Base-by-base conservation (phyloP, 2,329 filamentous ascomycete species). In the Gaeumannomyces sp. region DNA sequence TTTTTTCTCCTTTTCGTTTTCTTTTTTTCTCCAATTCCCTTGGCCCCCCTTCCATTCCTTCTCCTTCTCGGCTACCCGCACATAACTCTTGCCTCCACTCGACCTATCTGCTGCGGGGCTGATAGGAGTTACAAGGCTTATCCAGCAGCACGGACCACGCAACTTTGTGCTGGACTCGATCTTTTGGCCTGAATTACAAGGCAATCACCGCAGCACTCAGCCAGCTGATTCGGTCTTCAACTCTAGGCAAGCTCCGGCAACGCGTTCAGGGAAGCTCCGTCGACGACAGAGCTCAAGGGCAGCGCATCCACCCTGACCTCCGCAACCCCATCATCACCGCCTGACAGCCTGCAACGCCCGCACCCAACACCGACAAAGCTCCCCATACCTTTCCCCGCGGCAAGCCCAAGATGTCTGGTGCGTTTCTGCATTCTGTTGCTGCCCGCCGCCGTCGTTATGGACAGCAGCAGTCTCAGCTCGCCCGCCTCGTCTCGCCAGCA, bases 371-470 rank as follows among this genome's bases (percentile, higher is more conserved):
- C 29, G 57, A 59, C 27, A 19, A 16, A 59, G 29, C 27, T 53
- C 45, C n/a, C 16, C n/a, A n/a, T 53, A 53, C 19, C 14, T 25
- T 14, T 4, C 7, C 8, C 45, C 45, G 7, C 45, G 16, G 45
- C 45, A n/a, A 53, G 25, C 45, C 38, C 80, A 81, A 73, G 73
- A 85, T 85, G 83, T 84, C 82, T 77, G 81, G 83, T 82, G 72
- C 65, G 79, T 75, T 61, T 35, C 57, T 38, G 60, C 62, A n/a
- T 50, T 61, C 68, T 64, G 59, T 4, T 31, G 13, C 45, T 53
- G 45, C 45, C 45, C 45, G 45, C 45, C n/a, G 5, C 25, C 45
- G 10, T 10, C n/a, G 22, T 10, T 14, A 19, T 29, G 57, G 27
- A 19, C 38, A 53, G 22, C 45, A 53, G 45, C 45, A 53, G n/a